phyloP scores from a whole-genome alignment of 805 yeast genomes.

The Pichia nanzhaoensis region DNA sequence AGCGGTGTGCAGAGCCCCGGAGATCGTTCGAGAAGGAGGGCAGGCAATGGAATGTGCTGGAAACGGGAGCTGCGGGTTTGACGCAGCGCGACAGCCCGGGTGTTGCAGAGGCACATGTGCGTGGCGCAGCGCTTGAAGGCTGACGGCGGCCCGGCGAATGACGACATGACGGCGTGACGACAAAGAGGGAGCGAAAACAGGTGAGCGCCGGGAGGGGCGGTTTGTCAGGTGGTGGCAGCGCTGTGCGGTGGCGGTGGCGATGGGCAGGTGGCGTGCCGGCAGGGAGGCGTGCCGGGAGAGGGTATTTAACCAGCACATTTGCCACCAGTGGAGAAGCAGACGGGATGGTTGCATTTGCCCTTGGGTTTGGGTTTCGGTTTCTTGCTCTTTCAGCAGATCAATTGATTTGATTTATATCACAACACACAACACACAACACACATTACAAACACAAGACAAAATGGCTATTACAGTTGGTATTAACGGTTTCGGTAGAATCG shows the following conservation, averaged over 20 bases:
- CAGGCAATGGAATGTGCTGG: too few relatives aligned
- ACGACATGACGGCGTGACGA: neutral
- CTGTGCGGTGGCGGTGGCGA: too few relatives aligned
- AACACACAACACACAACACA: neutral
- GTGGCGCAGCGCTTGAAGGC: too few relatives aligned
- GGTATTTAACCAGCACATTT: neutral
- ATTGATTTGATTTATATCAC: constrained; percentile 36
- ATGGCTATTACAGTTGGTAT: constrained; percentile 75
- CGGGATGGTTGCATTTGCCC: too few relatives aligned
- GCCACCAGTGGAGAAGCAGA: too few relatives aligned
- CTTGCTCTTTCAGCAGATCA: neutral
- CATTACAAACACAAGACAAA: constrained; percentile 3
- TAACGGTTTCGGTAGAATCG: constrained; percentile 94
- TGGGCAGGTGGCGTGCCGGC: too few relatives aligned
- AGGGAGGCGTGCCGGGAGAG: neutral
- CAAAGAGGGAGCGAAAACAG: too few relatives aligned
- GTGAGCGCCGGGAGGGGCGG: neutral
- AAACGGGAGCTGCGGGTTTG: too few relatives aligned
- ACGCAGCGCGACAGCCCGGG: neutral
- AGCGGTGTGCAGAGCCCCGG: too few relatives aligned
- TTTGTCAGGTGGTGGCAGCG: too few relatives aligned
- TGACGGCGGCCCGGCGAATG: constrained; percentile 9
- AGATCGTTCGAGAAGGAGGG: too few relatives aligned
- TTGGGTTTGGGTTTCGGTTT: neutral
- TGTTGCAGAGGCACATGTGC: too few relatives aligned